phyloP scores from a whole-genome alignment of 306 rosid species.

The Castanopsis chinensis region DNA sequence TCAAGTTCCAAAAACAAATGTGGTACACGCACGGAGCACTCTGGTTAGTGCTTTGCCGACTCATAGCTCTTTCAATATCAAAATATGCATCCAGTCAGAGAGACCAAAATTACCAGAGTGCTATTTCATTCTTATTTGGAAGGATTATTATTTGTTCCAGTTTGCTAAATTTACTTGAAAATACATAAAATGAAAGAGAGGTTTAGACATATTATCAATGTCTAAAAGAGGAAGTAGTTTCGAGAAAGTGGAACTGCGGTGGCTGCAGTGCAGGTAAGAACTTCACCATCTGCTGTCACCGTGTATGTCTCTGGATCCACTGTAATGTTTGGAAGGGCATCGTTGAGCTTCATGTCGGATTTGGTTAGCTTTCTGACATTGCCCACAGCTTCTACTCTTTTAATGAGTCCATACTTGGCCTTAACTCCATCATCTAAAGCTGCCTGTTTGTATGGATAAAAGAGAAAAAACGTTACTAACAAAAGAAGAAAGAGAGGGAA shows the following conservation, averaged over 20 bases:
- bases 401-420: conserved; percentile 57
- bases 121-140: not conserved
- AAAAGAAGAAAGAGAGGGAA: not conserved
- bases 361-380: conserved; percentile 69
- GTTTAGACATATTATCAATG: not conserved
- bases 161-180: not conserved
- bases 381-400: conserved; percentile 67
- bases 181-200: not conserved
- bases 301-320: conserved; percentile 86
- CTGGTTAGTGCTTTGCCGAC: too few relatives aligned
- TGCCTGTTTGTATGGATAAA: conserved; percentile 42
- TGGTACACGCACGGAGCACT: too few relatives aligned
- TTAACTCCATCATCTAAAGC: conserved; percentile 57
- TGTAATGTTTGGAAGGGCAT: conserved; percentile 70
- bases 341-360: conserved; percentile 84
- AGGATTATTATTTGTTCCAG: not conserved
- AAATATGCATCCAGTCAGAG: not conserved
- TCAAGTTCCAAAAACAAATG: too few relatives aligned
- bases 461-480: not conserved
- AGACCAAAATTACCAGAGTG: not conserved
- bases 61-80: too few relatives aligned
- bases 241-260: conserved; percentile 68
- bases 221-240: conserved; percentile 80
- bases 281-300: conserved; percentile 72
- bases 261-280: conserved; percentile 67